Evolutionary conservation across 1,284 basidiomycete species (phyloP).

Genomic region (Caloboletus inedulis): DNA sequence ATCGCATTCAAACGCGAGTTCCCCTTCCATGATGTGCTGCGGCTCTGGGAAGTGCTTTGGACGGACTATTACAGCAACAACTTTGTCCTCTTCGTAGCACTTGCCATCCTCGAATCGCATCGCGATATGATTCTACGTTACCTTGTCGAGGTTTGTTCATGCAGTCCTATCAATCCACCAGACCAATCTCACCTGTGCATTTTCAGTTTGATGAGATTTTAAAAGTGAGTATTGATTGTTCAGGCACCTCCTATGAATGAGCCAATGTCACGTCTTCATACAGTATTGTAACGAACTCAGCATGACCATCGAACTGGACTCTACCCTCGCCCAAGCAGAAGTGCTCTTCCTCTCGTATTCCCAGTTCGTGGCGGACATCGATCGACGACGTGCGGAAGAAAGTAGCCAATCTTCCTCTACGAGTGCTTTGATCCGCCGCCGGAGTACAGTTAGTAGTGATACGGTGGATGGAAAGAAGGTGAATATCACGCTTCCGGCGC

Average conservation of each 20-base stretch:
- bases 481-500: constrained; percentile 37
- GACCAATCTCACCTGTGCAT: constrained; percentile 9
- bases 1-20: constrained; percentile 97
- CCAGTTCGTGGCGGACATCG: constrained; percentile 86
- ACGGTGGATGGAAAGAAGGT: constrained; percentile 12
- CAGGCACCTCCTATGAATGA: not conserved
- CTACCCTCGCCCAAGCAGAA: constrained; percentile 89
- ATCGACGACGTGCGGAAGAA: constrained; percentile 65
- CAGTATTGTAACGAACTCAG: constrained; percentile 91
- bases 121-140: constrained; percentile 92
- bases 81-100: constrained; percentile 92
- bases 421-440: constrained; percentile 32
- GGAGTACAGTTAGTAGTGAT: constrained; percentile 7
- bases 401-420: constrained; percentile 11
- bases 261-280: constrained; percentile 1
- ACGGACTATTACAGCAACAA: constrained; percentile 85
- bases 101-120: constrained; percentile 92
- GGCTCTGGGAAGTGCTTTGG: constrained; percentile 96
- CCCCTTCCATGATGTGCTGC: constrained; percentile 81
- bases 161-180: not conserved
- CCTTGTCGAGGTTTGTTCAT: constrained; percentile 71
- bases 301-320: constrained; percentile 91
- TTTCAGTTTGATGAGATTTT: constrained; percentile 78
- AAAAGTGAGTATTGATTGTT: constrained; percentile 51
- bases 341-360: constrained; percentile 86